phyloP scores from a whole-genome alignment of 306 rosid genomes.

The Mimosa pudica region DNA sequence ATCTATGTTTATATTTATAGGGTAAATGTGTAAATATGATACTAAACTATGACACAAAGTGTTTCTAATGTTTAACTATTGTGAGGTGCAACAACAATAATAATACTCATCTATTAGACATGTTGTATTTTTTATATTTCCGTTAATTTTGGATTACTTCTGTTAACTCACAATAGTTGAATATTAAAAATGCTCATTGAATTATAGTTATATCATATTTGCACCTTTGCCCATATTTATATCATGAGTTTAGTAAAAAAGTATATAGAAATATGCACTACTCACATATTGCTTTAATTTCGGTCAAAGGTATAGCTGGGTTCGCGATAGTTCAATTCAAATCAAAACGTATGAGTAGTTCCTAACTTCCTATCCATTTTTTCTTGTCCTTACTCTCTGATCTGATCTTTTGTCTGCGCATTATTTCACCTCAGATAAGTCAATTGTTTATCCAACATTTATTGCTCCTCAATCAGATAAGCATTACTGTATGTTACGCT shows the following conservation, averaged over 20 bases:
- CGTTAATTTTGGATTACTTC: too few relatives aligned
- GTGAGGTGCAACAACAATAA: too few relatives aligned
- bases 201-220: too few relatives aligned
- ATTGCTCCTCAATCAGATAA: not conserved
- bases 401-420: not conserved
- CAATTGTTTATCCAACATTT: not conserved
- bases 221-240: too few relatives aligned
- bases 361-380: not conserved
- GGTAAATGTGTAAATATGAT: too few relatives aligned
- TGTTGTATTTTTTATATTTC: too few relatives aligned
- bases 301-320: not conserved
- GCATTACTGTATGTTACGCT: not conserved
- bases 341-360: not conserved
- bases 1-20: not conserved
- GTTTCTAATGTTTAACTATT: too few relatives aligned
- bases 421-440: not conserved
- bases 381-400: not conserved
- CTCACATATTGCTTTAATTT: not conserved
- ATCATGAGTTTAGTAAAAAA: too few relatives aligned
- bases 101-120: too few relatives aligned
- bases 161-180: too few relatives aligned
- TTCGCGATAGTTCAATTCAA: not conserved
- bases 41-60: too few relatives aligned
- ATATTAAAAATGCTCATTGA: too few relatives aligned
- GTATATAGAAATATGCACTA: not conserved